Percentiles rank a stretch among this genome's conserved stretches.
Evolutionary conservation across 1,284 basidiomycete species (phyloP).

Genomic region (Fomes fomentarius): DNA sequence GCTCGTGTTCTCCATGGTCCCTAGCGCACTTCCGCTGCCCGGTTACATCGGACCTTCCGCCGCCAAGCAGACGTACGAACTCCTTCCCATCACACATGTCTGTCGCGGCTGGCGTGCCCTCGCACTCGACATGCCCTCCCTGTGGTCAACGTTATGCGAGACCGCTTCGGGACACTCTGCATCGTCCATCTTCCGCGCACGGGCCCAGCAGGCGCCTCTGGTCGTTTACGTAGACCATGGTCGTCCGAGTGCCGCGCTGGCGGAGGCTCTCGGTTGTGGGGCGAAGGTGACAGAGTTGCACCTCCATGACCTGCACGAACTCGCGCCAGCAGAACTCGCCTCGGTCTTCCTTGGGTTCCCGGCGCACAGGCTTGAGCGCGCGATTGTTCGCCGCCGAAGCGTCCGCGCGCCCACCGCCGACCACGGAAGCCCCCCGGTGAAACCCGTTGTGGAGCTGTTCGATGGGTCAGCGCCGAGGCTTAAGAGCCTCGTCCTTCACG

Average conservation of each 20-base stretch:
- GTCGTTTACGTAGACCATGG: slow-evolving; percentile 10
- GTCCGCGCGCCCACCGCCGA: not conserved
- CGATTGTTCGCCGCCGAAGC: slow-evolving; percentile 2
- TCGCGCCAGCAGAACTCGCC: not conserved
- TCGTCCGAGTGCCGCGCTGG: slow-evolving; percentile 6
- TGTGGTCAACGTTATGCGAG: slow-evolving; percentile 22
- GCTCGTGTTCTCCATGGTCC: slow-evolving; percentile 14
- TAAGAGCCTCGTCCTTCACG: slow-evolving; percentile 13
- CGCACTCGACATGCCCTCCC: slow-evolving; percentile 17
- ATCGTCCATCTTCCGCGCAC: slow-evolving; percentile 3
- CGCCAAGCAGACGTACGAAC: slow-evolving; percentile 16
- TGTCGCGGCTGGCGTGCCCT: slow-evolving; percentile 21
- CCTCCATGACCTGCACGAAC: slow-evolving; percentile 9
- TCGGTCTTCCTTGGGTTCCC: slow-evolving; percentile 12
- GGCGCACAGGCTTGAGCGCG: slow-evolving; percentile 11
- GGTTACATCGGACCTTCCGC: not conserved
- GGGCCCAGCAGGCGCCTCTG: slow-evolving; percentile 10
- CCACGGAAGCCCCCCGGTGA: not conserved
- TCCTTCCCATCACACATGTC: slow-evolving; percentile 20
- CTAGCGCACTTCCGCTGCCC: not conserved
- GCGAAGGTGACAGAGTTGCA: slow-evolving; percentile 7
- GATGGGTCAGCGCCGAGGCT: slow-evolving; percentile 11
- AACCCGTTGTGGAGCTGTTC: slow-evolving; percentile 9
- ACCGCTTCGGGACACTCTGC: not conserved
- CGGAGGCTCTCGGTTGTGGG: not conserved